Evolutionary conservation across 352 stramenopile genomes (phyloP), one percentile per base, ranked within the genome.

Genomic region (Pythium sukuiense): DNA sequence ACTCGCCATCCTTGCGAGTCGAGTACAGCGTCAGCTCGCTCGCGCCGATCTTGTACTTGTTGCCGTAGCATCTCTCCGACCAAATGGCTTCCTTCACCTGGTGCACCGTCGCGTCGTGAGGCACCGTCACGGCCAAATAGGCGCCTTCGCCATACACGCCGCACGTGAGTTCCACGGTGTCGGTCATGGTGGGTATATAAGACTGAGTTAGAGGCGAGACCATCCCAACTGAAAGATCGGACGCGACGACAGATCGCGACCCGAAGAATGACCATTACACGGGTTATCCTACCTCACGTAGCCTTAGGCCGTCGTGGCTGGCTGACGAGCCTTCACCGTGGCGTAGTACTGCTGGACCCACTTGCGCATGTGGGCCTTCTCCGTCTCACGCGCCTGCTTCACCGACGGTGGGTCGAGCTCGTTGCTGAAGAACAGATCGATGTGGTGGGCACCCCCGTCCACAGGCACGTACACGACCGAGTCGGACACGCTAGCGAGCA

Each of bases 361-460:
- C 54, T 84, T 73, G 26, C 49, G 75, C 24, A 89, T 70, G 63
- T 83, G 73, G 20, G 43, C 6, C 14, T 80, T 73, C 67, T 89
- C 77, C 12, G 57, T 74, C 53, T 71, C 62, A 7, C 79, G 70
- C 9, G 81, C 79, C 30, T 65, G 16, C 7, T 43, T 75, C 32
- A 89, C 59, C 14, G 60, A 73, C 43, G 56, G 67, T 20, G 81
- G 69, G 71, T 89, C 79, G 20, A 84, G 27, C 27, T 73, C 73
- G 58, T 87, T 76, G 48, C 65, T 66, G 60, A 89, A 89, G 61
- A 89, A 83, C 52, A 89, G 64, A 58, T 97, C 88, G 8, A 92
- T 20, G 69, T 95, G 86, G 74, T 94, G 85, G 6, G 76, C 85
- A 27, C 79, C 77, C 3, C 72, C 71, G 8, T 81, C 59, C 39